Evolutionary conservation across 352 stramenopile genomes (phyloP).

Genomic region (Phytophthora hibernalis): DNA sequence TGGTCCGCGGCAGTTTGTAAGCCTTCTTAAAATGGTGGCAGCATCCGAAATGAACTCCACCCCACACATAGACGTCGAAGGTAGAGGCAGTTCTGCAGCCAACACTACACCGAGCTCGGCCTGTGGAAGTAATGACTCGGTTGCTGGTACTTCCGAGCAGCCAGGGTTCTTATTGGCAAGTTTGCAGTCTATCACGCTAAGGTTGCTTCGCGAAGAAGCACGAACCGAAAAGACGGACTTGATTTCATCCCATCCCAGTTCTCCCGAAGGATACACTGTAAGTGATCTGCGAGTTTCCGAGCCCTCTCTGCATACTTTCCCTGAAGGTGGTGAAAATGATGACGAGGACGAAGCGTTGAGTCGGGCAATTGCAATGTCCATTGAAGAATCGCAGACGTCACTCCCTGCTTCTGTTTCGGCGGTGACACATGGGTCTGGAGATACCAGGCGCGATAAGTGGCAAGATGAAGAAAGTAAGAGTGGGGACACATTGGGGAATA

Average conservation of each 20-base stretch:
- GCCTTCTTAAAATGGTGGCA: constrained; percentile 82
- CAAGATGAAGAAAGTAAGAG: constrained; percentile 50
- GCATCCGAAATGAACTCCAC: constrained; percentile 78
- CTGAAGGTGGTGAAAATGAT: constrained; percentile 19
- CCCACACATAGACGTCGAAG: constrained; percentile 20
- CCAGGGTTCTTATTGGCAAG: constrained; percentile 55
- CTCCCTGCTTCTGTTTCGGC: constrained; percentile 5
- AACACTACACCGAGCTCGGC: not conserved
- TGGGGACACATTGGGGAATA: constrained; percentile 19
- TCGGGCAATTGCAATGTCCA: constrained; percentile 54
- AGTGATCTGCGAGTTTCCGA: constrained; percentile 4
- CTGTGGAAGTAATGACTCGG: constrained; percentile 5
- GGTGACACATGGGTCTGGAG: not conserved
- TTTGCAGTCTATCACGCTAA: constrained; percentile 57
- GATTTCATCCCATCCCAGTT: not conserved
- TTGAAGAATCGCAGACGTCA: constrained; percentile 32
- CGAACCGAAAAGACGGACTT: constrained; percentile 37
- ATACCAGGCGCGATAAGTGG: not conserved
- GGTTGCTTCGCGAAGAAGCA: constrained; percentile 69
- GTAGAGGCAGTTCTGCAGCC: not conserved
- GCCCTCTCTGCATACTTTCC: not conserved
- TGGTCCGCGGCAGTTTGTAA: constrained; percentile 79
- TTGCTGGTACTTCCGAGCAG: constrained; percentile 31
- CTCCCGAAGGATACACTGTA: constrained; percentile 3
- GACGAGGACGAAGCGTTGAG: constrained; percentile 44